Evolutionary conservation across 805 yeast genomes (phyloP).

Genomic region (Hanseniaspora thailandica): DNA sequence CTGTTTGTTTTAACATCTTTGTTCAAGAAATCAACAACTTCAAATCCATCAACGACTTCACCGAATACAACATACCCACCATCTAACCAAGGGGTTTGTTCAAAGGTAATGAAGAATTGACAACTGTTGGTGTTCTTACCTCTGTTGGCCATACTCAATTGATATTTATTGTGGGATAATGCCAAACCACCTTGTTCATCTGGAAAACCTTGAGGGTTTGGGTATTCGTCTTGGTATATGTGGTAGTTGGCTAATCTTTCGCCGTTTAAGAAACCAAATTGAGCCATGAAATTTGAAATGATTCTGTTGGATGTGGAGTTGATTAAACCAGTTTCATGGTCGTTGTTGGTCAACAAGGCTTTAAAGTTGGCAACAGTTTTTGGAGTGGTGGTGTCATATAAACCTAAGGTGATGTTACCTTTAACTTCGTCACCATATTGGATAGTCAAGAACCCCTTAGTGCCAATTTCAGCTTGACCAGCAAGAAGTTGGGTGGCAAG

Average conservation of each 20-base stretch:
- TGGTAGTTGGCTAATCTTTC: conserved; percentile 65
- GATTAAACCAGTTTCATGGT: conserved; percentile 51
- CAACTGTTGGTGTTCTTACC: conserved; percentile 80
- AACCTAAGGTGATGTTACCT: conserved; percentile 78
- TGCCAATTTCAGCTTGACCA: not conserved
- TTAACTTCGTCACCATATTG: conserved; percentile 63
- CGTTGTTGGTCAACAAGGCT: conserved; percentile 64
- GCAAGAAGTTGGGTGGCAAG: not conserved
- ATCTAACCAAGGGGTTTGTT: conserved; percentile 82
- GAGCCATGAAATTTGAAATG: conserved; percentile 61
- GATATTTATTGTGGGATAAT: conserved; percentile 58
- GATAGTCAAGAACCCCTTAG: conserved; percentile 26
- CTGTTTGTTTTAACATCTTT: conserved; percentile 47
- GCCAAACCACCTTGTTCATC: conserved; percentile 35
- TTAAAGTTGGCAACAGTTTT: conserved; percentile 84
- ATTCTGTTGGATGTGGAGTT: conserved; percentile 62
- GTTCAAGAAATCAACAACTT: conserved; percentile 67
- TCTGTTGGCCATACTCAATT: conserved; percentile 69
- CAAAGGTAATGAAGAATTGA: conserved; percentile 81
- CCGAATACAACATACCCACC: conserved; percentile 96
- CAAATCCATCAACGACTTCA: conserved; percentile 79
- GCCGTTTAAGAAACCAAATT: conserved; percentile 71
- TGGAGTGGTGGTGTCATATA: conserved; percentile 77
- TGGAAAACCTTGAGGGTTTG: conserved; percentile 12
- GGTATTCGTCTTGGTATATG: conserved; percentile 48